phyloP scores from a whole-genome alignment of 192 early-diverging fungal species.

The Thamnidium elegans region DNA sequence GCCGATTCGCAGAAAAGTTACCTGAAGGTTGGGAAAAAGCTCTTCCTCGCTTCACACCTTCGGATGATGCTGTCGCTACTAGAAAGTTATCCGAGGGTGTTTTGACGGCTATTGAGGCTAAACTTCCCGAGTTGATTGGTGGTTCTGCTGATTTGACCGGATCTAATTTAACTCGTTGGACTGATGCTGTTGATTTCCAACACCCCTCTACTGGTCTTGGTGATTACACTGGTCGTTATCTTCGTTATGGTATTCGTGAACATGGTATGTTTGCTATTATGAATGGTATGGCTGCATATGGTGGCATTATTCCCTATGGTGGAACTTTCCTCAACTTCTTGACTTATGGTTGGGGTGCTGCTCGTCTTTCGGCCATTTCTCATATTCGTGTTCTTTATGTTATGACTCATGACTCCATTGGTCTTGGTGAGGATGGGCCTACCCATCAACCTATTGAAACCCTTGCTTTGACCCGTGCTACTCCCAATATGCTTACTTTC shows the following conservation, averaged over 20 bases:
- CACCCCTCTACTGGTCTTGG: slow-evolving; percentile 64
- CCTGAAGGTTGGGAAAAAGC: slow-evolving; percentile 68
- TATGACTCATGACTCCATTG: slow-evolving; percentile 99
- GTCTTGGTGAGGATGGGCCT: slow-evolving; percentile 97
- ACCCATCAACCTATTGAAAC: slow-evolving; percentile 99
- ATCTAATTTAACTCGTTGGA: slow-evolving; percentile 95
- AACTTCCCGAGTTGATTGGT: slow-evolving; percentile 82
- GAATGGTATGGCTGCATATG: slow-evolving; percentile 89
- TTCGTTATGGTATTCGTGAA: slow-evolving; percentile 96
- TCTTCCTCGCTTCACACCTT: slow-evolving; percentile 77
- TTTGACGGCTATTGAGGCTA: slow-evolving; percentile 73
- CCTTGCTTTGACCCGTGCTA: slow-evolving; percentile 79
- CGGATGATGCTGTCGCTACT: slow-evolving; percentile 78
- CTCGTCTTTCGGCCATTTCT: slow-evolving; percentile 85
- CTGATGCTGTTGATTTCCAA: slow-evolving; percentile 90
- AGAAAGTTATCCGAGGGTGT: slow-evolving; percentile 85
- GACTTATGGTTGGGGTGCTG: slow-evolving; percentile 74
- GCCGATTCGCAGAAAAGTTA: slow-evolving; percentile 68
- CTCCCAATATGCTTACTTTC: slow-evolving; percentile 83
- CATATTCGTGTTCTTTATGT: slow-evolving; percentile 90
- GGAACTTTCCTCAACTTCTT: slow-evolving; percentile 94
- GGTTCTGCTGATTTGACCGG: slow-evolving; percentile 96
- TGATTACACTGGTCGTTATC: slow-evolving; percentile 78
- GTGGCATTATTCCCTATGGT: slow-evolving; percentile 80
- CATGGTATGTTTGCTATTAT: slow-evolving; percentile 92